Percentiles rank a stretch among this genome's conserved stretches.
Evolutionary conservation across 805 yeast species (phyloP).

Genomic region (Lipomyces starkeyi): DNA sequence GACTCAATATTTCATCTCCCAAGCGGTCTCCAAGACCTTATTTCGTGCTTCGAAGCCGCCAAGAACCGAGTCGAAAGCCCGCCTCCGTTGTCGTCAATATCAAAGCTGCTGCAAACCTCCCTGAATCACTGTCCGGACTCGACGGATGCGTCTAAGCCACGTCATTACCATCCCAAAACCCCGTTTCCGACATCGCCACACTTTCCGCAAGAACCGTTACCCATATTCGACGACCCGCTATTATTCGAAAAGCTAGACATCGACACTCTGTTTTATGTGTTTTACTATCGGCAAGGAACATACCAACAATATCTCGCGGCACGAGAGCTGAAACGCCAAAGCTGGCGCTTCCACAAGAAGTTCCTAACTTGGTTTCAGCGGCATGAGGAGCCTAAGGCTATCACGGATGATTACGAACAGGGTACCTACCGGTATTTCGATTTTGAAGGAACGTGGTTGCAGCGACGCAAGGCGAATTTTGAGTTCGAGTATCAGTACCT

Average conservation of each 20-base stretch:
- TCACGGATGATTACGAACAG: conserved; percentile 53
- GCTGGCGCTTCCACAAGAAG: conserved; percentile 80
- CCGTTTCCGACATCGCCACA: conserved; percentile 90
- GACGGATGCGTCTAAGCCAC: conserved; percentile 83
- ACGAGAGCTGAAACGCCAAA: conserved; percentile 74
- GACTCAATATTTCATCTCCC: conserved; percentile 44
- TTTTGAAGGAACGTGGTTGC: conserved; percentile 60
- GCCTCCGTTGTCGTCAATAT: conserved; percentile 59
- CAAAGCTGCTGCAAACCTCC: conserved; percentile 73
- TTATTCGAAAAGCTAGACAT: conserved; percentile 74
- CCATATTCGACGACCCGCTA: conserved; percentile 58
- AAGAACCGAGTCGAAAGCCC: conserved; percentile 57
- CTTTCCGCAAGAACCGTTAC: conserved; percentile 82
- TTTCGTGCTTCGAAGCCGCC: conserved; percentile 50
- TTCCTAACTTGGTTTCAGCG: conserved; percentile 82
- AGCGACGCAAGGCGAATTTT: conserved; percentile 65
- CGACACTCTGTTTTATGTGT: conserved; percentile 89
- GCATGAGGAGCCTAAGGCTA: conserved; percentile 58
- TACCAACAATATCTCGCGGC: conserved; percentile 80
- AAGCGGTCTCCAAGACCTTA: conserved; percentile 51
- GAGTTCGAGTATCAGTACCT: conserved; percentile 55
- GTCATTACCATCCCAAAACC: conserved; percentile 72
- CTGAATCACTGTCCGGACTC: conserved; percentile 92
- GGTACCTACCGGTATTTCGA: conserved; percentile 82
- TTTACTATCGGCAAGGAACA: conserved; percentile 81